These are phyloP conservation scores for Zychaea mexicana DNA, from an alignment of 371 early-diverging fungal species.

Conservation along the genomic window DNA sequence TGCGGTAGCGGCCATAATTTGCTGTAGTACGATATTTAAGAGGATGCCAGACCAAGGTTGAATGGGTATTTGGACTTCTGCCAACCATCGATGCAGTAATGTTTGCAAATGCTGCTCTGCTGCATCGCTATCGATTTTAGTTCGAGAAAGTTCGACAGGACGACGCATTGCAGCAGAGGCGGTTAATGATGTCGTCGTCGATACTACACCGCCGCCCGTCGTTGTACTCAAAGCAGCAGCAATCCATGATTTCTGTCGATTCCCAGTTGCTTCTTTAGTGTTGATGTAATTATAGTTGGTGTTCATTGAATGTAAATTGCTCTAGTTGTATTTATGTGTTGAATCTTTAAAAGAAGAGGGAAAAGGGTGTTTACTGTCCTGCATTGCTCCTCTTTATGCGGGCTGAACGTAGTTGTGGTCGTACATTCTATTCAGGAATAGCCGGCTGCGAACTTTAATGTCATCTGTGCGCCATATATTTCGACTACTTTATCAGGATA, in stretches of 20 bases:
- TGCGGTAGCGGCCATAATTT: background rate
- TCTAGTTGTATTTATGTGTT: too few relatives aligned
- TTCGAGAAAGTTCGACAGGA: too few relatives aligned
- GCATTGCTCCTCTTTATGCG: background rate
- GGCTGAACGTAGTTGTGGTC: background rate
- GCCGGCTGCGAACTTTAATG: background rate
- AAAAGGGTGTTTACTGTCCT: background rate
- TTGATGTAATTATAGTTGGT: too few relatives aligned
- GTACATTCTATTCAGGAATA: background rate
- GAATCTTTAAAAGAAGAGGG: background rate
- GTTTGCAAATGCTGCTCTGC: background rate
- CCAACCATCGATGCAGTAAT: background rate
- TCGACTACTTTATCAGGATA: background rate
- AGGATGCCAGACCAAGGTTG: background rate
- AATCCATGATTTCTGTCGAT: constrained; percentile 1
- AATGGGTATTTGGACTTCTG: background rate
- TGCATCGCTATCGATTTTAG: background rate
- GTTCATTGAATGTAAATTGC: too few relatives aligned
- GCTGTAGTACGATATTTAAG: background rate
- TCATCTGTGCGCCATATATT: background rate
- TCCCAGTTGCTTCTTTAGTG: background rate
- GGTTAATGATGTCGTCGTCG: background rate
- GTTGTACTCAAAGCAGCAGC: background rate
- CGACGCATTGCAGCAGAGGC: too few relatives aligned
- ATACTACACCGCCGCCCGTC: background rate